Base-by-base conservation (phyloP, 2,329 filamentous ascomycete species). In the Pseudogymnoascus sp. region DNA sequence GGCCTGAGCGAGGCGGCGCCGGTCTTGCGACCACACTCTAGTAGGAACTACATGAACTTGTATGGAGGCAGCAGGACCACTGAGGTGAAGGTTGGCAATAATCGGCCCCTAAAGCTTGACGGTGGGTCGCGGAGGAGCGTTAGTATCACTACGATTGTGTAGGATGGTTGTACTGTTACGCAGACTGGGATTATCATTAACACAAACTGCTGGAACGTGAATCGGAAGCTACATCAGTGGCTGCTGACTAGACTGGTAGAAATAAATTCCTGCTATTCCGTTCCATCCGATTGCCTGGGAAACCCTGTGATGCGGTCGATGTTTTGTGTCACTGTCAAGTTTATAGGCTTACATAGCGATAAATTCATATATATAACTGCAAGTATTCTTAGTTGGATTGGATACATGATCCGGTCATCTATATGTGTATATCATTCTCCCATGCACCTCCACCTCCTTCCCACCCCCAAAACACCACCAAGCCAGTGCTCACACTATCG, bases 361-460 rank as follows among this genome's bases (percentile, higher is more conserved):
- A 33, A 33, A 19, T 33, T 33, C n/a, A 55, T 55, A 33, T 4
- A 16, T 19, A n/a, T 55, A 3, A 4, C 31, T 16, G n/a, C n/a
- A 33, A 33, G n/a, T 33, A 4, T 55, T 19, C 26, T 55, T 26
- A 33, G 26, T 33, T 19, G 45, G 19, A 45, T 41, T 19, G 39
- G 23, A 52, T 55, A 33, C 26, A 55, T 55, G 29, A 55, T 55
- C 26, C 16, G 26, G 29, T 55, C 45, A 55, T 55, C 45, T 55
- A n/a, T 33, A 55, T 55, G 29, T 55, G n/a, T 55, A 33, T 55
- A 55, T 19, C 45, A 55, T 55, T 55, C 45, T 55, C 45, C 45
- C 45, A 55, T 55, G 26, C 8, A 33, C 29, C 26, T 31, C 10
- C 45, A 3, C 12, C 29, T 19, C 45, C 8, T 19, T 33, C n/a